Evolutionary conservation across 2,329 filamentous ascomycete species (phyloP), one percentile per base, ranked within the genome.

Genomic region (Pseudopithomyces maydicus): DNA sequence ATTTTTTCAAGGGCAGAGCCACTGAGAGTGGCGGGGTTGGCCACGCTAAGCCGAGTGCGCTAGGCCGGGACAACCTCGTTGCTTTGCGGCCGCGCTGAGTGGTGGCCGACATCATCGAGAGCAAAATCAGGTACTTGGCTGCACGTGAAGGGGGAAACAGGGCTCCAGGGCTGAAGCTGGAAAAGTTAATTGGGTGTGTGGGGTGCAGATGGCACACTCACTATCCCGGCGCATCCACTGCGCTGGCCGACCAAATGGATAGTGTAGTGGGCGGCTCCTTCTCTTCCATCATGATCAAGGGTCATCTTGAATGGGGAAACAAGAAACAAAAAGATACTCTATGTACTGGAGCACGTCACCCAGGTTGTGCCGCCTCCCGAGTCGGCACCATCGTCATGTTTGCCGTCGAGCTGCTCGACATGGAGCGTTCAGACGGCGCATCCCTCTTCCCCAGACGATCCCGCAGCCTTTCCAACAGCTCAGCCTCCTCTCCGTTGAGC

Each of bases 401-500:
- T 32, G 63, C 57, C 50, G 66, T 66, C 57, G 44, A 55, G 8
- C 12, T 58, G 52, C 41, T 54, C 52, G 33, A 55, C 55, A 12
- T 52, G 54, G 17, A 22, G n/a, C 38, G 14, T 42, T 45, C 46
- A 26, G 48, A 15, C 39, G 42, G 38, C n/a, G 47, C 49, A 54
- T 62, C 61, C 20, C 60, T 65, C 43, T 59, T 64, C 50, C 56
- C 59, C 17, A 80, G 48, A 35, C 74, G 67, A 20, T 67, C 58
- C 58, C 70, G 71, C 42, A 80, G 57, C 5, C 58, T 66, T 52
- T 76, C 69, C 50, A 80, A 41, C 20, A 79, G n/a, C 45, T 63
- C 59, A 8, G 63, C 59, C 49, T 80, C 76, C 36, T 76, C 71
- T 10, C 59, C 52, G 17, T 71, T 74, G 48, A 80, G 55, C 17